Base-by-base conservation (phyloP, 2,329 filamentous ascomycete species). In the Penicillium sp. region DNA sequence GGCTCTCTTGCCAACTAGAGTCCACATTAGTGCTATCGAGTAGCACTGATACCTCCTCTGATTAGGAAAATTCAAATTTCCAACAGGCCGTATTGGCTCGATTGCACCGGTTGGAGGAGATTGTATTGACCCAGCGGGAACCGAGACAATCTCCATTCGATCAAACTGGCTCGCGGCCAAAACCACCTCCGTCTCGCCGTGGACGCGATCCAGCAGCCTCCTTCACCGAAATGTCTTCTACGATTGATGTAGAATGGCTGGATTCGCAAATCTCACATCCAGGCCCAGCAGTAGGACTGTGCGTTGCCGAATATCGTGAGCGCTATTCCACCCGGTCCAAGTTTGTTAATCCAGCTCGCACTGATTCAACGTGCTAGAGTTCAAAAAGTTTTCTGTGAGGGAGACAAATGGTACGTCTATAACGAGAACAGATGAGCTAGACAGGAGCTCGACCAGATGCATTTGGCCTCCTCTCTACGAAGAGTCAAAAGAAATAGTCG, bases 391-490 rank as follows among this genome's bases (percentile, higher is more conserved):
- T 34, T 43, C 57, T 1, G 62, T 66, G n/a, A 48, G 49, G 17
- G 11, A 49, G 3, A 47, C 60, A 7, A 10, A 43, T 28, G 22
- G 25, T 3, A 37, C 17, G 1, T 10, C 11, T 6, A 11, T 38
- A 0, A 1, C 5, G 10, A 10, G 37, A 0, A 1, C 4, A 12
- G 12, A 41, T 10, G 20, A 31, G 2, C 17, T 55, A 2, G 17
- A n/a, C 3, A 15, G 7, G 12, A 47, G 6, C n/a, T 22, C 49
- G 5, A 61, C 54, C 34, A 65, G 61, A 62, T 73, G 64, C 59
- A 58, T 75, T 31, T 77, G 74, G 72, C 64, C 77, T 5, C 76
- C 76, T 5, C 58, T 67, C 14, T 61, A 70, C n/a, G 61, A 68
- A 8, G 76, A 78, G 64, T 66, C 75, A 4, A 69, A 61, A 35